phyloP scores from a whole-genome alignment of 176 grass and related monocot species.

The Musa troglodytarum region DNA sequence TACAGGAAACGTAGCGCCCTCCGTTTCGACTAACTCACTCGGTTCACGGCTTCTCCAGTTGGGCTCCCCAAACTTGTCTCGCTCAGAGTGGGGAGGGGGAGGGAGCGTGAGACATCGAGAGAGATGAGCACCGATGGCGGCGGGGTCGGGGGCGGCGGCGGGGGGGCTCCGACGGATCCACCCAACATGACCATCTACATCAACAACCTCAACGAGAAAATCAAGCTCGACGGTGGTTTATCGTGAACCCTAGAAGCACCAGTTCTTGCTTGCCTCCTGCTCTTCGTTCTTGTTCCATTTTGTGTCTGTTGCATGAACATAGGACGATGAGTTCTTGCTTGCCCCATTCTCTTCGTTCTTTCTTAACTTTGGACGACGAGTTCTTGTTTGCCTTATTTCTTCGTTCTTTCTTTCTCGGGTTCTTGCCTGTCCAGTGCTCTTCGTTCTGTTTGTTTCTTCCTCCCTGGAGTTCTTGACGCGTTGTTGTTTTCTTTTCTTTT shows the following conservation, averaged over 20 bases:
- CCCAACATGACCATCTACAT: slow-evolving; percentile 93
- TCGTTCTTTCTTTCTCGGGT: neutral
- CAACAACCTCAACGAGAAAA: slow-evolving; percentile 98
- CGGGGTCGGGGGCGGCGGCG: slow-evolving; percentile 5
- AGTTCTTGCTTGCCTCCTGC: neutral
- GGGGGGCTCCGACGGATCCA: slow-evolving; percentile 14
- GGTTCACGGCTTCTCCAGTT: neutral
- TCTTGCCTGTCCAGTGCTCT: neutral
- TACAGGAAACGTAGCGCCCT: too few relatives aligned
- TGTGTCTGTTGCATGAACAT: neutral
- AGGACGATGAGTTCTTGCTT: neutral
- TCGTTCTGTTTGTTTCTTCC: neutral
- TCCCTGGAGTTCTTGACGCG: neutral
- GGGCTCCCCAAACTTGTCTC: neutral
- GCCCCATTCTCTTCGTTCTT: neutral
- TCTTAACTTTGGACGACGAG: neutral
- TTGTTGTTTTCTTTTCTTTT: too few relatives aligned
- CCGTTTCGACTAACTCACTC: neutral
- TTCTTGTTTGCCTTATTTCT: neutral
- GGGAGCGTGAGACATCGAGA: slow-evolving; percentile 9
- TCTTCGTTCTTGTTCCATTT: too few relatives aligned
- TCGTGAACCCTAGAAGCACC: neutral
- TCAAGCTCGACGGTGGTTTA: slow-evolving; percentile 69
- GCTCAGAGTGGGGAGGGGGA: neutral
- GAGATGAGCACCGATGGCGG: slow-evolving; percentile 60